Base-by-base conservation (phyloP, 2,329 filamentous ascomycete genomes). In the Fulvia fulva region DNA sequence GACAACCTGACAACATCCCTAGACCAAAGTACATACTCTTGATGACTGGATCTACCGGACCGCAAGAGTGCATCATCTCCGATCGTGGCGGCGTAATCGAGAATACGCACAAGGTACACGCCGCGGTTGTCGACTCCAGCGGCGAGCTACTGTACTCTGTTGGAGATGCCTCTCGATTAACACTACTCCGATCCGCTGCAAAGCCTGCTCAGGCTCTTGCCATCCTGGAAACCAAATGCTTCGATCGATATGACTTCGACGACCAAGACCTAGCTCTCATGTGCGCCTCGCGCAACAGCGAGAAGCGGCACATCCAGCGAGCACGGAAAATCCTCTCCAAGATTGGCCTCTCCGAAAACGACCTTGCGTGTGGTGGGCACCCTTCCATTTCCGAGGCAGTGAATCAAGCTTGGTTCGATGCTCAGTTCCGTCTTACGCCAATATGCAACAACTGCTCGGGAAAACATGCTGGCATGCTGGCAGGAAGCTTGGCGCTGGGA, bases 281-380 rank as follows among this genome's bases (percentile, higher is more conserved):
- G 70, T 80, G 78, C 57, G 77, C 77, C 2, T 81, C 78, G 0
- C 77, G 81, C 58, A 80, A 63, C 60, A 75, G 74, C 53, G 77
- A 81, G 61, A 70, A 74, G 0, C 59, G 68, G 11, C 78, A 80
- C 54, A 63, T 78, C 25, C 12, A 57, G 0, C 75, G 75, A 1
- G 74, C 77, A 1, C 65, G 60, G 5, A 43, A 16, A 0, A 80
- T 81, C 70, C 62, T 81, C 4, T 59, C 19, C 19, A 76, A 73
- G 50, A 67, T 71, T 2, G 57, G 61, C 0, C 72, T 70, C 0
- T 25, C 51, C 0, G 77, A 81, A 56, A 44, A 52, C 0, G 67
- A 78, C 54, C 67, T 80, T 2, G 67, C 68, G 2, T 81, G 78
- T 46, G 77, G 79, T 0, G 76, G 76, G 0, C 78, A 80, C 58